phyloP scores from a whole-genome alignment of 768 basidiomycete genomes.

The Floccularia luteovirens region DNA sequence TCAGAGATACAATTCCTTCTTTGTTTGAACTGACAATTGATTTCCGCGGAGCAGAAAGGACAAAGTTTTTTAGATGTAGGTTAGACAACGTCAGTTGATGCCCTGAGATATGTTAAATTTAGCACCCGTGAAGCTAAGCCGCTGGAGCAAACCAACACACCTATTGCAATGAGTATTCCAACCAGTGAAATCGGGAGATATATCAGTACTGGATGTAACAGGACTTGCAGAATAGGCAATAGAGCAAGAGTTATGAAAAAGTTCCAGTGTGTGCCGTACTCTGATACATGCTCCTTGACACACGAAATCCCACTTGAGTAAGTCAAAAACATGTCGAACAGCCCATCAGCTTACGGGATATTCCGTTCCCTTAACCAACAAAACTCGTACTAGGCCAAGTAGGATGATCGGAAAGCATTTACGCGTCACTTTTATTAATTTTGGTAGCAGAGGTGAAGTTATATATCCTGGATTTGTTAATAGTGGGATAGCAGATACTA shows the following conservation, averaged over 20 bases:
- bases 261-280: slow-evolving; percentile 98
- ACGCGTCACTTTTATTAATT: slow-evolving; percentile 39
- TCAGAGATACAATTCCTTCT: slow-evolving; percentile 80
- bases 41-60: slow-evolving; percentile 56
- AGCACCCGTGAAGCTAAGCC: neutral
- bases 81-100: slow-evolving; percentile 64
- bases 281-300: slow-evolving; percentile 80
- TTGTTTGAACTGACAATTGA: slow-evolving; percentile 77
- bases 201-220: slow-evolving; percentile 60
- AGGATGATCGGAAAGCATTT: slow-evolving; percentile 63
- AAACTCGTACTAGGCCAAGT: slow-evolving; percentile 70
- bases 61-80: slow-evolving; percentile 51
- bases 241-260: slow-evolving; percentile 92
- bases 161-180: slow-evolving; percentile 50
- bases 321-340: neutral
- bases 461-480: slow-evolving; percentile 56
- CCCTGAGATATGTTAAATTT: slow-evolving; percentile 26
- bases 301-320: neutral
- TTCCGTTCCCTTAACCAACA: slow-evolving; percentile 86
- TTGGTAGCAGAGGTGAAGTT: slow-evolving; percentile 37
- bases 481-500: slow-evolving; percentile 82
- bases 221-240: slow-evolving; percentile 64
- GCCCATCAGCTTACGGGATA: slow-evolving; percentile 65
- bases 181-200: slow-evolving; percentile 52
- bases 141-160: slow-evolving; percentile 28